Percentiles rank a stretch among this genome's conserved stretches.
Evolutionary conservation across 164 flowering plant genomes (phyloP).

Genomic region (Kalanchoe fedtschenkoi): DNA sequence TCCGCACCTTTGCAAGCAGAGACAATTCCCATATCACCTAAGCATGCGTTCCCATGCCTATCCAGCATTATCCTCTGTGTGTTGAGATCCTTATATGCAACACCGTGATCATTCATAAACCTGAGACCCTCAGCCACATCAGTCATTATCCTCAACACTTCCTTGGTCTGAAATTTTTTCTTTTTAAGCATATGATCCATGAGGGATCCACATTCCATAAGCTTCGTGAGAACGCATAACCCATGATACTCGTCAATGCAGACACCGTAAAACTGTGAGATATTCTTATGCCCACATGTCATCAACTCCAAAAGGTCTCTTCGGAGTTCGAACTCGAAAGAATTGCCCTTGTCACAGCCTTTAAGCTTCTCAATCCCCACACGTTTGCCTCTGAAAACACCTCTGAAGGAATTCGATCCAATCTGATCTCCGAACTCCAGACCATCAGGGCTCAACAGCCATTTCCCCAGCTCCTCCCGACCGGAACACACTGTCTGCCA

Average conservation of each 20-base stretch:
- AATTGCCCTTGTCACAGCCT: constrained; percentile 84
- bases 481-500: constrained; percentile 82
- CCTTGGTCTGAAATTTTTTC: constrained; percentile 65
- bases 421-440: constrained; percentile 68
- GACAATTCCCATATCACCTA: constrained; percentile 85
- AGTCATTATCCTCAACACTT: constrained; percentile 54
- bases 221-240: constrained; percentile 69
- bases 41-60: constrained; percentile 75
- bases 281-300: constrained; percentile 83
- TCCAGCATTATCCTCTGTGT: constrained; percentile 67
- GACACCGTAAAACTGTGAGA: constrained; percentile 67
- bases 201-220: constrained; percentile 89
- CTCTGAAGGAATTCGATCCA: constrained; percentile 63
- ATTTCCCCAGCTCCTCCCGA: constrained; percentile 52
- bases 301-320: constrained; percentile 77
- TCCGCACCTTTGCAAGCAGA: constrained; percentile 67
- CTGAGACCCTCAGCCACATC: constrained; percentile 85
- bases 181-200: constrained; percentile 51
- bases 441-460: constrained; percentile 66
- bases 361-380: constrained; percentile 70
- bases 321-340: constrained; percentile 62
- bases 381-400: constrained; percentile 58
- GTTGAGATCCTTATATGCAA: constrained; percentile 73
- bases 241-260: constrained; percentile 78
- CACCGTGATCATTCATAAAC: constrained; percentile 88